phyloP scores from a whole-genome alignment of 1,284 basidiomycete genomes.

The Marasmius tenuissimus region DNA sequence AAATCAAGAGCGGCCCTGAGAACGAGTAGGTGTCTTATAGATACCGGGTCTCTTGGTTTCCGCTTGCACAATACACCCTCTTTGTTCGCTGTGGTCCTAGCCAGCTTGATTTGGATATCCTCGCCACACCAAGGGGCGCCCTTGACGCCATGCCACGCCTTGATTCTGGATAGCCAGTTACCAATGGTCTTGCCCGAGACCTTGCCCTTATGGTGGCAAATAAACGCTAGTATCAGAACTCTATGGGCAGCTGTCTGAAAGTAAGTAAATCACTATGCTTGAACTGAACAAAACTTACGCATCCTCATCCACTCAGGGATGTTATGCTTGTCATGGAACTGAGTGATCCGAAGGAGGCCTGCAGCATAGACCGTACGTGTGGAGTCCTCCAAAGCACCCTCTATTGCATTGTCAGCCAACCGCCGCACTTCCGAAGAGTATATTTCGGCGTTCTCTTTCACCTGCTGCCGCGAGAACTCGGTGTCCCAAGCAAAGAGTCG shows the following conservation, averaged over 20 bases:
- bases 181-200: neutral
- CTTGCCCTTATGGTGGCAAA: neutral
- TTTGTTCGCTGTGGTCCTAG: no score
- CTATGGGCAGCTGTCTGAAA: neutral
- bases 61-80: neutral
- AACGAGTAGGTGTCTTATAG: neutral
- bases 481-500: neutral
- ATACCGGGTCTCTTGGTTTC: slow-evolving; percentile 1
- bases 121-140: slow-evolving; percentile 7
- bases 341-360: neutral
- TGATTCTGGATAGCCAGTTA: slow-evolving; percentile 6
- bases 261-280: no score
- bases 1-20: neutral
- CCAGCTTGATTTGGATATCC: slow-evolving; percentile 4
- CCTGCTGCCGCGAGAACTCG: neutral
- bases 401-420: neutral
- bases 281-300: neutral
- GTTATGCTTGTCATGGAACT: neutral
- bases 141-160: slow-evolving; percentile 8
- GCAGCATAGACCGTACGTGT: neutral
- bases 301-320: neutral
- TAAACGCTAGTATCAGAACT: neutral
- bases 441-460: neutral
- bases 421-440: neutral
- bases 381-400: neutral